Evolutionary conservation across 352 stramenopile genomes (phyloP), one percentile per base, ranked within the genome.

Genomic region (Pythium phragmitis): DNA sequence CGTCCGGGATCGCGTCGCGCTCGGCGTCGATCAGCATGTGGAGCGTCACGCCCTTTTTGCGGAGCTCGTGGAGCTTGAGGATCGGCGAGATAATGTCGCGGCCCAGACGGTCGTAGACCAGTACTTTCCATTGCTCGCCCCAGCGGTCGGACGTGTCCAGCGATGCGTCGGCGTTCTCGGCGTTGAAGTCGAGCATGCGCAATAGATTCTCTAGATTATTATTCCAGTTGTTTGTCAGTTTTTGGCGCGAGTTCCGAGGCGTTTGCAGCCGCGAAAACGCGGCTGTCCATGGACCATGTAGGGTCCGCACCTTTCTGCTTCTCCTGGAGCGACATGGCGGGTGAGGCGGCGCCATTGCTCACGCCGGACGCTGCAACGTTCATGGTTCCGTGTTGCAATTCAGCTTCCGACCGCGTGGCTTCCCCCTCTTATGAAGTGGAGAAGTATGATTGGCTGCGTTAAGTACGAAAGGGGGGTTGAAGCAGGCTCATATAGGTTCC

Each of bases 11-110:
- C 30, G 90, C 79, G 58, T 99, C 96, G 6, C 97, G 85, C 51
- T 98, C 93, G 19, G 79, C 79, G 19, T 98, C 88, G 19, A 99
- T 76, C 55, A 99, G 79, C 80, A 99, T 92, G 76, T 99, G 97
- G 23, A 99, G 82, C 45, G 97, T 99, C 48, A 99, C 96, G 52
- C 97, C 85, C 37, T 97, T 96, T 63, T 97, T 94, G 47, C 97
- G 90, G 16, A 99, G 88, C 74, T 98, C 91, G 62, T 96, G 92
- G 36, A 99, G 96, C 64, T 97, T 98, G n/a, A 99, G 75, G 28
- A 99, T 94, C 21, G 97, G 97, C 33, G 94, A 98, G 72, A 99
- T 98, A 68, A 99, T 98, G 68, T 98, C 94, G 39, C 96, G 91
- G 68, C 93, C 98, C 64, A 96, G 88, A 28, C 79, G 77, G 80